Percentiles rank a stretch among this genome's conserved stretches.
These are phyloP conservation scores for Lipomyces spencermartinsiae DNA, from an alignment of 805 yeast genomes.

Conservation along the genomic window DNA sequence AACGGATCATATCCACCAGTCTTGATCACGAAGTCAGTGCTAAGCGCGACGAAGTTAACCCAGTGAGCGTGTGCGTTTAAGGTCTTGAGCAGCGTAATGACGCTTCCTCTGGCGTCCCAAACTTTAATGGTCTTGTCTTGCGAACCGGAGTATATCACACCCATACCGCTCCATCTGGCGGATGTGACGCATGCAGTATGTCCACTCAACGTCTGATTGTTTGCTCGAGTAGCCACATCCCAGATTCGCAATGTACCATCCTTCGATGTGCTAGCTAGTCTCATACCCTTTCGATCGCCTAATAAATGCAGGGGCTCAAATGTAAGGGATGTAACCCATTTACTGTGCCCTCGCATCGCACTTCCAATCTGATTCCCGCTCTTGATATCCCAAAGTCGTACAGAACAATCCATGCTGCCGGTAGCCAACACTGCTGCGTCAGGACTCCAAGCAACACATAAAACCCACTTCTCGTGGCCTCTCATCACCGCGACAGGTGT, in stretches of 20 bases:
- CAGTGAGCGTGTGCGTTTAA: constrained; percentile 94
- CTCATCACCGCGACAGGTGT: constrained; percentile 80
- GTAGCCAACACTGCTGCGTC: constrained; percentile 91
- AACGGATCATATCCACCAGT: constrained; percentile 82
- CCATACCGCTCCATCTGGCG: constrained; percentile 96
- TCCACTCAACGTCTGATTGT: constrained; percentile 77
- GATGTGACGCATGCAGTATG: constrained; percentile 90
- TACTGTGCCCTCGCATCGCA: constrained; percentile 78
- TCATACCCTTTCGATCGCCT: constrained; percentile 64
- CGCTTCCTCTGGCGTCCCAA: constrained; percentile 65
- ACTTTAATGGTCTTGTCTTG: constrained; percentile 93
- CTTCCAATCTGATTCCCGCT: constrained; percentile 77
- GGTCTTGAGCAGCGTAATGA: constrained; percentile 50
- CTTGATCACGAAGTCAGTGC: constrained; percentile 87
- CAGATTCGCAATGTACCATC: constrained; percentile 89
- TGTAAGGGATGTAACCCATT: constrained; percentile 86
- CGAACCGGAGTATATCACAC: constrained; percentile 83
- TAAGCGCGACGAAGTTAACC: constrained; percentile 92
- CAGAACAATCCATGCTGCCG: constrained; percentile 91
- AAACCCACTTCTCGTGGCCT: constrained; percentile 94
- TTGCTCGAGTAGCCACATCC: constrained; percentile 77
- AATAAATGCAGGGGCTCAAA: constrained; percentile 96
- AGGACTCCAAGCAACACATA: constrained; percentile 91
- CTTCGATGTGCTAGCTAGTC: constrained; percentile 86
- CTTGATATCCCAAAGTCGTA: constrained; percentile 83